Evolutionary conservation across 2,329 filamentous ascomycete genomes (phyloP).

Genomic region (Phaeophleospora eucalypticola): DNA sequence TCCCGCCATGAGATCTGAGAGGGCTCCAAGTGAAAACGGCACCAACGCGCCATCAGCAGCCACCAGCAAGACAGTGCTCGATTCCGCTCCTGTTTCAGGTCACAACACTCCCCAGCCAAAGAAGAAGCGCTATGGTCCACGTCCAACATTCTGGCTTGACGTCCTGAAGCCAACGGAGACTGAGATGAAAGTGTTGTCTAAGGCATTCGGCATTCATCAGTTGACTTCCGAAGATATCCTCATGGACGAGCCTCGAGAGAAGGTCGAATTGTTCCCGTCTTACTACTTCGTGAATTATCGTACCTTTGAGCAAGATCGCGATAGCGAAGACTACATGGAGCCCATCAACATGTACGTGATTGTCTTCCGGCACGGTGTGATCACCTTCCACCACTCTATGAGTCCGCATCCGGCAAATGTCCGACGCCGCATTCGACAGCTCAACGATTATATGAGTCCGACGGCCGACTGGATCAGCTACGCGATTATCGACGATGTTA

Average conservation of each 20-base stretch:
- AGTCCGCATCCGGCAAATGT: conserved; percentile 96
- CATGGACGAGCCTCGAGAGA: conserved; percentile 94
- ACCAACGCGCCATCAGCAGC: neutral
- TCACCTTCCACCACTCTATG: conserved; percentile 96
- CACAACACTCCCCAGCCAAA: conserved; percentile 25
- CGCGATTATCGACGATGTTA: conserved; percentile 96
- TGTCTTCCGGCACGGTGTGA: conserved; percentile 90
- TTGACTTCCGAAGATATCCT: conserved; percentile 95
- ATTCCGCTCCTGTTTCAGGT: conserved; percentile 18
- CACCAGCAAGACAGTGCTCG: conserved; percentile 6
- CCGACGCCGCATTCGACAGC: conserved; percentile 82
- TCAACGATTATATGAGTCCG: conserved; percentile 88
- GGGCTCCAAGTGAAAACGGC: neutral
- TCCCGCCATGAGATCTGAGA: neutral
- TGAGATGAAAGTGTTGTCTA: conserved; percentile 91
- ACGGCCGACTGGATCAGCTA: conserved; percentile 98
- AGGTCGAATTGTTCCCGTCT: conserved; percentile 93
- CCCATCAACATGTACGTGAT: conserved; percentile 97
- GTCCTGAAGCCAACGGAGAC: conserved; percentile 84
- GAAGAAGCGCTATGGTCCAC: conserved; percentile 58
- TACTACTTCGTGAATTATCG: conserved; percentile 99
- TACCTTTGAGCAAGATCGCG: conserved; percentile 91
- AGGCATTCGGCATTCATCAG: conserved; percentile 92
- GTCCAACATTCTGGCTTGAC: conserved; percentile 96
- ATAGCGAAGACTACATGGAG: conserved; percentile 84